Evolutionary conservation across 176 grass and related monocot species (phyloP).

Genomic region (Cenchrus purpureus): DNA sequence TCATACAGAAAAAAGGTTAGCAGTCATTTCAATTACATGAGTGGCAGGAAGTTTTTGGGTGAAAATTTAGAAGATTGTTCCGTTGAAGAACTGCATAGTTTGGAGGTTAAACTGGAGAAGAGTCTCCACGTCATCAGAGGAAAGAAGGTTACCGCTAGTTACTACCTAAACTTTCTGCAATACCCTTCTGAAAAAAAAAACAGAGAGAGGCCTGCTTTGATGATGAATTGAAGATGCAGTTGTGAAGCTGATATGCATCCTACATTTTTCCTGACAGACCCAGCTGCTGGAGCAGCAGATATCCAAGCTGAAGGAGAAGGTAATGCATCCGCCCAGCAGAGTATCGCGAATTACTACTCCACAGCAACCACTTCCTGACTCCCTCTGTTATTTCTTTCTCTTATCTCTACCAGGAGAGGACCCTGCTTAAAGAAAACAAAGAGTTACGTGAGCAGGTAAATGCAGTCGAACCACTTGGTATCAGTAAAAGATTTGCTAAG

Average conservation of each 20-base stretch:
- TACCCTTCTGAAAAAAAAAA: not conserved
- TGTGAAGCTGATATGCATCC: conserved; percentile 25
- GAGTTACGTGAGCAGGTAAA: conserved; percentile 54
- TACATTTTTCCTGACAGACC: conserved; percentile 42
- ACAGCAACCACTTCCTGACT: not conserved
- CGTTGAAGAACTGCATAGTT: conserved; percentile 52
- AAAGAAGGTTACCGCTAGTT: conserved; percentile 55
- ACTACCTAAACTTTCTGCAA: not conserved
- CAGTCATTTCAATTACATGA: not conserved
- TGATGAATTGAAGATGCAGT: not conserved
- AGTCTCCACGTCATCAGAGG: conserved; percentile 51
- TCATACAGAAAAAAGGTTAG: not conserved
- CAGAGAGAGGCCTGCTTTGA: not conserved
- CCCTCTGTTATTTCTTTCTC: not conserved
- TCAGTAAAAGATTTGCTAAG: not conserved
- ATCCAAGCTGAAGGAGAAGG: conserved; percentile 67
- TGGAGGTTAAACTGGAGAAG: conserved; percentile 58
- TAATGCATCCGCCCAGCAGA: conserved; percentile 6
- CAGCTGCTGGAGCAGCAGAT: conserved; percentile 63
- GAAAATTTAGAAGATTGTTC: conserved; percentile 64
- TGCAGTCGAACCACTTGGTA: not conserved
- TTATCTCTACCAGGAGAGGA: conserved; percentile 47
- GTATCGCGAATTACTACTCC: not conserved
- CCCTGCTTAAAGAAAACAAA: conserved; percentile 52
- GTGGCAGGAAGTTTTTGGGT: conserved; percentile 59